A percentile compares a stretch with the other conserved stretches of the same genome.
Conservation (phyloP, 1,284 basidiomycete genomes). For the Moniliella sp. region DNA sequence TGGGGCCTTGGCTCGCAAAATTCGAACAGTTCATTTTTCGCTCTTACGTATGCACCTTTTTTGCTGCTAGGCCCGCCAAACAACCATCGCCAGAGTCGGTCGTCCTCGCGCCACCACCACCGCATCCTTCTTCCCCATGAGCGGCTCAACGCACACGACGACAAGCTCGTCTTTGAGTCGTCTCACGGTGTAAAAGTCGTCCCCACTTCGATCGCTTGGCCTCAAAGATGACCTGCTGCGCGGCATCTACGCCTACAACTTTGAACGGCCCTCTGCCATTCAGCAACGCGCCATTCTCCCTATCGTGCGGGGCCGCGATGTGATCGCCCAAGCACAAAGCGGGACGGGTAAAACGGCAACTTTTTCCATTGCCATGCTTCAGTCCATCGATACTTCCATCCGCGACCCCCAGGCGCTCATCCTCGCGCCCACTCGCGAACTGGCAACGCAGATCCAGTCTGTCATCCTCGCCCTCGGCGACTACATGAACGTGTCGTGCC, state of each 20-base stretch:
- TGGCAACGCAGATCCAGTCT: conserved; percentile 86
- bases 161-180: conserved; percentile 80
- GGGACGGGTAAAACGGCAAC: conserved; percentile 75
- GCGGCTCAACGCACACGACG: conserved; percentile 19
- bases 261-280: conserved; percentile 74
- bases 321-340: conserved; percentile 70
- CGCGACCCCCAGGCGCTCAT: conserved; percentile 76
- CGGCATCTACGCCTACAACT: conserved; percentile 82
- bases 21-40: too few relatives aligned
- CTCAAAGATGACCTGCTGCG: conserved; percentile 74
- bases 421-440: conserved; percentile 75
- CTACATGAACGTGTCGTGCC: conserved; percentile 75
- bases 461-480: conserved; percentile 73
- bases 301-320: conserved; percentile 68
- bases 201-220: conserved; percentile 14
- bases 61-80: too few relatives aligned
- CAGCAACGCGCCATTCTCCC: conserved; percentile 81
- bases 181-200: conserved; percentile 68
- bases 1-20: too few relatives aligned
- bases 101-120: too few relatives aligned
- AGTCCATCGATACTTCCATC: conserved; percentile 55
- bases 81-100: too few relatives aligned
- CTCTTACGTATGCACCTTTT: too few relatives aligned
- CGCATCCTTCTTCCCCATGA: too few relatives aligned
- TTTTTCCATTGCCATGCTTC: conserved; percentile 65